Percentiles rank a stretch among this genome's conserved stretches.
These are phyloP conservation scores for Yarrowia sp. DNA, from an alignment of 805 yeast genomes.

Conservation along the genomic window DNA sequence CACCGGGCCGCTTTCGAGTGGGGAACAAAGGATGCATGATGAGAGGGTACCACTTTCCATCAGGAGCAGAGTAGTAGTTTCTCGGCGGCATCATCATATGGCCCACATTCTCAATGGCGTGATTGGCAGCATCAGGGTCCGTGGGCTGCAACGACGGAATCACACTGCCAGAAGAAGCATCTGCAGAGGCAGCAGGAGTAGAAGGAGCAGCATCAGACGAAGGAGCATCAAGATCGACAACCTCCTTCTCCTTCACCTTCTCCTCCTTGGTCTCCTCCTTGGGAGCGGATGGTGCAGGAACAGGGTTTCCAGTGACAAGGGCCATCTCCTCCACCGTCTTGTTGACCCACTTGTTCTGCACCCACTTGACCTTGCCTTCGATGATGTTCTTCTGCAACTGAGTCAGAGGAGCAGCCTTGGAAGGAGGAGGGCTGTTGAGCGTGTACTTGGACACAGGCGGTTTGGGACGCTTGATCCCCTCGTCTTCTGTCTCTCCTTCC, in stretches of 20 bases:
- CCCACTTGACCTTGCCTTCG: neutral
- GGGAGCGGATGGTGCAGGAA: neutral
- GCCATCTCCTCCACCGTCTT: neutral
- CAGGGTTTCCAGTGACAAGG: neutral
- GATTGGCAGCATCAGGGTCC: neutral
- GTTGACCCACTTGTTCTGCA: neutral
- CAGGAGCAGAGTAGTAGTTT: neutral
- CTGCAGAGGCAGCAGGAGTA: no score
- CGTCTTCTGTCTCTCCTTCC: neutral
- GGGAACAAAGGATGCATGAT: neutral
- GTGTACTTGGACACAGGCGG: no score
- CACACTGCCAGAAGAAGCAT: neutral
- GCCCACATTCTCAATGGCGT: neutral
- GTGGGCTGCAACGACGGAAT: neutral
- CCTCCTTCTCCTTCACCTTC: no score
- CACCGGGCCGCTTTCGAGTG: no score
- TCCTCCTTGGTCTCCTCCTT: neutral
- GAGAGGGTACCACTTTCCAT: conserved; percentile 7
- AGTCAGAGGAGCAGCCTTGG: neutral
- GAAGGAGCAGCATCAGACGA: no score
- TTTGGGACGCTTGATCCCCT: neutral
- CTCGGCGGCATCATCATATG: neutral
- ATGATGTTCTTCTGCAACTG: conserved; percentile 7
- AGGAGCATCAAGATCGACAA: no score
- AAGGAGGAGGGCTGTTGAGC: neutral